These are phyloP conservation scores for Curvularia verruculosa DNA, from an alignment of 2,329 filamentous ascomycete genomes.

Conservation along the genomic window DNA sequence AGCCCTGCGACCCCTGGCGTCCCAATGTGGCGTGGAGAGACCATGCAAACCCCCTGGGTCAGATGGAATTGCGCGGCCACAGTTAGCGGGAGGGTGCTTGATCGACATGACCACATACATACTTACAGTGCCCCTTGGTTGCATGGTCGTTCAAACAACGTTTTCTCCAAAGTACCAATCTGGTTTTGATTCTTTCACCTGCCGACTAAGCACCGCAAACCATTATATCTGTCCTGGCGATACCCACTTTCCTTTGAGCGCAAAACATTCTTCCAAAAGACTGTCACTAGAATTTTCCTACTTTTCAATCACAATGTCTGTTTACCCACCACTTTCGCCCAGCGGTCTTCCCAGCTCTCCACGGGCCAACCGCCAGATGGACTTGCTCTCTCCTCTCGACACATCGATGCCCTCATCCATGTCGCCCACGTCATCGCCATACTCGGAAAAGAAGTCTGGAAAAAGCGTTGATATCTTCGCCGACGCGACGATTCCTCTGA, in stretches of 20 bases:
- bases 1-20: conserved; percentile 29
- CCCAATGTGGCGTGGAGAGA: conserved; percentile 23
- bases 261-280: not conserved
- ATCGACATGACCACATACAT: conserved; percentile 29
- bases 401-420: conserved; percentile 24
- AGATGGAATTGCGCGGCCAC: conserved; percentile 28
- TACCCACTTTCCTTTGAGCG: conserved; percentile 4
- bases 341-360: conserved; percentile 35
- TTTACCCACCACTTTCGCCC: conserved; percentile 21
- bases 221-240: conserved; percentile 14
- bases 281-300: not conserved
- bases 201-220: conserved; percentile 12
- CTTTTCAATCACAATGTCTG: conserved; percentile 21
- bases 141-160: conserved; percentile 30
- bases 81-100: conserved; percentile 19
- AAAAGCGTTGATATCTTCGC: conserved; percentile 37
- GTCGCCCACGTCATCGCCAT: conserved; percentile 21
- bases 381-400: conserved; percentile 28
- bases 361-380: conserved; percentile 27
- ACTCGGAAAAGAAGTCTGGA: conserved; percentile 26
- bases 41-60: conserved; percentile 27
- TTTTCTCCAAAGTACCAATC: conserved; percentile 11
- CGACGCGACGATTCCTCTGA: conserved; percentile 45
- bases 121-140: conserved; percentile 19
- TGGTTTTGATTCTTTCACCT: conserved; percentile 13